Percentiles rank a stretch among this genome's conserved stretches.
Conservation (phyloP, 306 rosid species). For the Begonia loranthoides region DNA sequence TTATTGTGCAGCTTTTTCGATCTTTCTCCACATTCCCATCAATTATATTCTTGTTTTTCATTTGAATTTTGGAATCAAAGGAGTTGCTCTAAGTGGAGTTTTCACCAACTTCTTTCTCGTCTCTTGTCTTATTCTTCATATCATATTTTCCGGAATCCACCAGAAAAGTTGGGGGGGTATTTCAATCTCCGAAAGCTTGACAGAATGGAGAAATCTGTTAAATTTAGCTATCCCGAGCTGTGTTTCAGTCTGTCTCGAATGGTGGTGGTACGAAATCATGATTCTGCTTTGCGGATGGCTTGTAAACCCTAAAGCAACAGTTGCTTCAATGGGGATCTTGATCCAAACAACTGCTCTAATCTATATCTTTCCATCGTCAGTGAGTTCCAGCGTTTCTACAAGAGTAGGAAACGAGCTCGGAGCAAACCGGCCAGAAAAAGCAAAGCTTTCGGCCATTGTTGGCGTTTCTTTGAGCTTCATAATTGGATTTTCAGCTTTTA, state of each 20-base stretch:
- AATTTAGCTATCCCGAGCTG: not conserved
- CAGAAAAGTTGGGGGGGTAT: not conserved
- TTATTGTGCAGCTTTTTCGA: not conserved
- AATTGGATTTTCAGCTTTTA: not conserved
- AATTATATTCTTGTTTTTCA: not conserved
- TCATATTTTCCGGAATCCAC: not conserved
- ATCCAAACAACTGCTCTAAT: not conserved
- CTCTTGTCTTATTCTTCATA: not conserved
- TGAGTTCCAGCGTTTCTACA: not conserved
- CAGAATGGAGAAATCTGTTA: not conserved
- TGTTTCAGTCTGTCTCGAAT: not conserved
- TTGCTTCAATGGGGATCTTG: not conserved
- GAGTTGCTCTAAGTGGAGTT: not conserved
- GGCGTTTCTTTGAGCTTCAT: not conserved
- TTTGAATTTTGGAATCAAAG: constrained; percentile 2
- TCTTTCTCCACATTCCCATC: constrained; percentile 1
- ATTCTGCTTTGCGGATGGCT: not conserved
- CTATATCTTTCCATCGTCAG: not conserved
- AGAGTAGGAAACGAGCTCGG: not conserved
- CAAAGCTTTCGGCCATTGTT: not conserved
- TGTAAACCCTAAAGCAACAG: not conserved
- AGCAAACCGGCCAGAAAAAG: not conserved
- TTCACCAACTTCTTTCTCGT: not conserved
- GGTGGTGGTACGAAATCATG: constrained; percentile 1
- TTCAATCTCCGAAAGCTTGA: not conserved